Evolutionary conservation across 768 basidiomycete species (phyloP), one percentile per base, ranked within the genome.

Genomic region (Amylocystis lapponica): DNA sequence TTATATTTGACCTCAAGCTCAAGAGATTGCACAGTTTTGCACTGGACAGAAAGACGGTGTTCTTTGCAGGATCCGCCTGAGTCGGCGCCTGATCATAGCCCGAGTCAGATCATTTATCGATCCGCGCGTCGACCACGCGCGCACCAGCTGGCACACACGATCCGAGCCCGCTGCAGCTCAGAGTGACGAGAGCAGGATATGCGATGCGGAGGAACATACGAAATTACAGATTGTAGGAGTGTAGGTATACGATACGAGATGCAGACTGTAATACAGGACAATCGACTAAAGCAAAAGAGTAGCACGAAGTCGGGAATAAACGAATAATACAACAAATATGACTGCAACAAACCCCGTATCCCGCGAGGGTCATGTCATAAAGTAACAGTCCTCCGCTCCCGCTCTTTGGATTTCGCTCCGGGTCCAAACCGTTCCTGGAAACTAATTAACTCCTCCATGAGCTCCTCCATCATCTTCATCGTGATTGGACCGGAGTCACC

Each of bases 381-480:
- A 26, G 56, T 46, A 31, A 51, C 54, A 21, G 54, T 55, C 47
- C 61, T 54, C 43, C 64, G 63, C 34, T 62, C 61, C 33, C 66
- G 55, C 32, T 67, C 66, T 48, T 61, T 67, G 34, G 50, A 61
- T 60, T 70, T 76, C 36, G 66, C 59, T 25, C 74, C 70, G 5
- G 72, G 72, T n/a, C 86, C 86, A 65, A 87, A 93, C 43, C 79
- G 74, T 60, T 94, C 90, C 65, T 94, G 92, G 59, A 95, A 94
- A 29, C 66, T 71, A 50, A 93, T 89, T 20, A 94, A 66, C 61
- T 94, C 91, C 56, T 87, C 78, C 82, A 92, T 92, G 9, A 95
- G 68, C 54, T 86, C 88, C 59, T 92, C 91, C 84, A 95, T 88
- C 68, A 86, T 72, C 64, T 78, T 82, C 78, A 87, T 85, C 30